Evolutionary conservation across 1,139 yeast genomes (phyloP), one percentile per base, ranked within the genome.

Genomic region (Sugiyamaella novakii): DNA sequence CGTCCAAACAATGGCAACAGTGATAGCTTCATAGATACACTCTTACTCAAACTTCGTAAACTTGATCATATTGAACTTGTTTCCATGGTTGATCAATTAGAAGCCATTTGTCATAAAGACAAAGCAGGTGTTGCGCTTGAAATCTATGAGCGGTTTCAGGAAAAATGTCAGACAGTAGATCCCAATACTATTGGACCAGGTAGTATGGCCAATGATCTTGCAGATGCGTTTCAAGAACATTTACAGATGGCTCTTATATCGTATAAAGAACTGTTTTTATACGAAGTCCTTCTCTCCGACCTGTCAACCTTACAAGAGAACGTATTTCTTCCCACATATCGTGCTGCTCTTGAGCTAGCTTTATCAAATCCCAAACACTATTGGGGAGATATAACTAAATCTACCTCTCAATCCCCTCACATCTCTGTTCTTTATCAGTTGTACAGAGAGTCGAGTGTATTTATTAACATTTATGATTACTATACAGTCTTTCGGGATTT

Each of bases 381-480:
- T 33, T 54, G 70, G 52, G 64, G 65, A 2, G 47, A 48, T 25
- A 45, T 46, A 14, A 47, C 33, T 17, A 25, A 17, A 28, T 28
- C 51, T 5, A 41, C 50, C 22, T 34, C 38, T 5, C 45, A 47
- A 14, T 17, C 49, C 7, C 52, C 94, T 83, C 38, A 73, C 77
- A 64, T 84, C 10, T 73, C 80, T 30, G 78, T 77, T 39, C 65
- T 88, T 48, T 89, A 81, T 67, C 77, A 80, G 41, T 74, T 88
- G 17, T 84, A 84, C 64, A 79, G 92, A 54, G 97, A 89, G 61
- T 92, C 96, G 0, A 87, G 88, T 22, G 74, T 83, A 2, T 71
- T 76, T 21, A 76, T 88, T 55, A 89, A 88, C 62, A 77, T 87
- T 44, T 85, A 77, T 66, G 97, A 89, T 60, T 86, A 85, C 60